A percentile compares a stretch with the other conserved stretches of the same genome.
Evolutionary conservation across 2,329 filamentous ascomycete species (phyloP).

Genomic region (Tolypocladium ovalisporum): DNA sequence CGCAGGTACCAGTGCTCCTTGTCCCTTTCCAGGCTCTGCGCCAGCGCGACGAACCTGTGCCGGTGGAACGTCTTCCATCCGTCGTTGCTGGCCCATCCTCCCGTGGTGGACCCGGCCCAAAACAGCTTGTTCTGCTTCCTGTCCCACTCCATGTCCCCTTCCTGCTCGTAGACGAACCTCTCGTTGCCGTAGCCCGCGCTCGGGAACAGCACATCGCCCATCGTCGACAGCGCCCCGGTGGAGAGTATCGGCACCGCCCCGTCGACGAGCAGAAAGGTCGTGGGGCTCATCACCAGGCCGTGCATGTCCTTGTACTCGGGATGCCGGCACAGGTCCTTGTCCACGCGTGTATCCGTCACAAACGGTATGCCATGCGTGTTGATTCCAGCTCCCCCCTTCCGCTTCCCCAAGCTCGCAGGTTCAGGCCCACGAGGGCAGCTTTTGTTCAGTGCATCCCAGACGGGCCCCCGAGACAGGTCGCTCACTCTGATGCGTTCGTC

Average conservation of each 20-base stretch:
- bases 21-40: slow-evolving; percentile 17
- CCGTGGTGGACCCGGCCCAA: slow-evolving; percentile 47
- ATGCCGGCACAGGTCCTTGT: slow-evolving; percentile 31
- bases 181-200: slow-evolving; percentile 35
- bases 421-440: slow-evolving; percentile 10
- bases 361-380: slow-evolving; percentile 22
- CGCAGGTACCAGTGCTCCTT: slow-evolving; percentile 21
- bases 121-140: slow-evolving; percentile 40
- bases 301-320: slow-evolving; percentile 30
- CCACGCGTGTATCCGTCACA: slow-evolving; percentile 14
- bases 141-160: slow-evolving; percentile 33
- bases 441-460: slow-evolving; percentile 20
- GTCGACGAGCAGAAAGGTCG: slow-evolving; percentile 27
- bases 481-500: slow-evolving; percentile 7
- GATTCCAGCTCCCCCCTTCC: neutral
- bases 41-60: slow-evolving; percentile 30
- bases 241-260: slow-evolving; percentile 35
- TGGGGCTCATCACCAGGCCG: slow-evolving; percentile 32
- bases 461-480: slow-evolving; percentile 14
- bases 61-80: slow-evolving; percentile 34
- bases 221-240: slow-evolving; percentile 30
- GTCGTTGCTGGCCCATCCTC: slow-evolving; percentile 24
- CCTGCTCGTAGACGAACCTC: slow-evolving; percentile 28
- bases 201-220: slow-evolving; percentile 41
- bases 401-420: neutral